Percentiles rank a stretch among this genome's conserved stretches.
These are phyloP conservation scores for Mucor sp. DNA, from an alignment of 371 early-diverging fungal genomes.

Conservation along the genomic window DNA sequence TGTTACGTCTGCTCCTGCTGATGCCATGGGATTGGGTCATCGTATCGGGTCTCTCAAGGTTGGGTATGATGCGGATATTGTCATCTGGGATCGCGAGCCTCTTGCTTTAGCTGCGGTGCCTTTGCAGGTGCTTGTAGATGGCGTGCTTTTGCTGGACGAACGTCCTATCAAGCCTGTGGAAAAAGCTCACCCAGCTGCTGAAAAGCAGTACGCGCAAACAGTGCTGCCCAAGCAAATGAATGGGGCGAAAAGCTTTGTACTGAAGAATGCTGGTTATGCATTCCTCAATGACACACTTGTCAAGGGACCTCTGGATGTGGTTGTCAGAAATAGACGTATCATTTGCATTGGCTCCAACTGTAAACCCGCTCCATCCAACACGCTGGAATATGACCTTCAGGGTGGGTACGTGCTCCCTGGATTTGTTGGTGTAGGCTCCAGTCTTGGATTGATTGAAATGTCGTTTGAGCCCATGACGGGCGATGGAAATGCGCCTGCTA, in stretches of 20 bases:
- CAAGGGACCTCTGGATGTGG: conserved; percentile 32
- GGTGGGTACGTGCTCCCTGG: conserved; percentile 48
- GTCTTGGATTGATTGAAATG: conserved; percentile 61
- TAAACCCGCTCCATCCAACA: conserved; percentile 1
- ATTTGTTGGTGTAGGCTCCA: conserved; percentile 48
- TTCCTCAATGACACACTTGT: conserved; percentile 18
- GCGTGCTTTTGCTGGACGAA: conserved; percentile 52
- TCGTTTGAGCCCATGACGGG: conserved; percentile 47
- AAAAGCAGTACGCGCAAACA: background rate
- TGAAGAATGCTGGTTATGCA: conserved; percentile 44
- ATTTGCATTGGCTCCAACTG: conserved; percentile 50
- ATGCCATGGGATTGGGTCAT: conserved; percentile 67
- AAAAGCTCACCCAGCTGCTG: background rate
- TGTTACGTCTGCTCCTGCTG: conserved; percentile 76
- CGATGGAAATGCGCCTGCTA: conserved; percentile 39
- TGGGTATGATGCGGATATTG: conserved; percentile 81
- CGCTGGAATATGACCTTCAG: conserved; percentile 29
- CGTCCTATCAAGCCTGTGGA: conserved; percentile 19
- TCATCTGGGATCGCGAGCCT: conserved; percentile 69
- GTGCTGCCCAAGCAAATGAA: background rate
- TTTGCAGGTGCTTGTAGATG: conserved; percentile 72
- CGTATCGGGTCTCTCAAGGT: conserved; percentile 66
- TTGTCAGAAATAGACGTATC: conserved; percentile 50
- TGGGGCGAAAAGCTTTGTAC: conserved; percentile 23
- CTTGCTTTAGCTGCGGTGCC: conserved; percentile 71